These are phyloP conservation scores for Neonectria sp. DNA, from an alignment of 2,329 filamentous ascomycete genomes.

Conservation along the genomic window DNA sequence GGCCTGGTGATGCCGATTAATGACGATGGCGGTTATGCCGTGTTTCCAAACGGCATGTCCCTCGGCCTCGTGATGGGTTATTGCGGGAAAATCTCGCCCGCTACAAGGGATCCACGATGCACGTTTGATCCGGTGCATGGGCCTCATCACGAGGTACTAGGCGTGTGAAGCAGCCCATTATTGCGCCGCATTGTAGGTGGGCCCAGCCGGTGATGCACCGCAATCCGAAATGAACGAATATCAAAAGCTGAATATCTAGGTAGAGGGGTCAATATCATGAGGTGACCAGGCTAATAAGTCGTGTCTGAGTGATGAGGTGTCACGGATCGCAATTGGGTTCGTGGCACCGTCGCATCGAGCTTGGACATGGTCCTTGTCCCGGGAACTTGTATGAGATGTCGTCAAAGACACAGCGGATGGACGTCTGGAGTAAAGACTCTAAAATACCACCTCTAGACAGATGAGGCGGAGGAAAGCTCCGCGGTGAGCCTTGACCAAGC, in stretches of 20 bases:
- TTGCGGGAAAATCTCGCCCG: conserved; percentile 12
- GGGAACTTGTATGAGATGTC: conserved; percentile 23
- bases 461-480: background rate
- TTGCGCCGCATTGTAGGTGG: conserved; percentile 20
- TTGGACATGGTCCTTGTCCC: conserved; percentile 33
- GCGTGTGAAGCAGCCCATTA: conserved; percentile 26
- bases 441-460: background rate
- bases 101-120: conserved; percentile 18
- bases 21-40: conserved; percentile 4
- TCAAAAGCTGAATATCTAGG: conserved; percentile 1
- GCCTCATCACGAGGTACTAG: conserved; percentile 24
- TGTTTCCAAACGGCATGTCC: conserved; percentile 5
- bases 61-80: conserved; percentile 19
- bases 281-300: conserved; percentile 14
- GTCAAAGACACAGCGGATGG: conserved; percentile 18
- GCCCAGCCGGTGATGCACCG: conserved; percentile 11
- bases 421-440: conserved; percentile 9
- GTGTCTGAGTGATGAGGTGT: conserved; percentile 32
- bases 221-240: conserved; percentile 11
- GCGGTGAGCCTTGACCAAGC: conserved; percentile 3
- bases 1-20: conserved; percentile 1
- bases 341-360: conserved; percentile 35
- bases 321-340: conserved; percentile 44
- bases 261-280: conserved; percentile 18
- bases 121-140: conserved; percentile 8